Conservation (phyloP, 176 grass and related monocot genomes). For the Olyra latifolia region DNA sequence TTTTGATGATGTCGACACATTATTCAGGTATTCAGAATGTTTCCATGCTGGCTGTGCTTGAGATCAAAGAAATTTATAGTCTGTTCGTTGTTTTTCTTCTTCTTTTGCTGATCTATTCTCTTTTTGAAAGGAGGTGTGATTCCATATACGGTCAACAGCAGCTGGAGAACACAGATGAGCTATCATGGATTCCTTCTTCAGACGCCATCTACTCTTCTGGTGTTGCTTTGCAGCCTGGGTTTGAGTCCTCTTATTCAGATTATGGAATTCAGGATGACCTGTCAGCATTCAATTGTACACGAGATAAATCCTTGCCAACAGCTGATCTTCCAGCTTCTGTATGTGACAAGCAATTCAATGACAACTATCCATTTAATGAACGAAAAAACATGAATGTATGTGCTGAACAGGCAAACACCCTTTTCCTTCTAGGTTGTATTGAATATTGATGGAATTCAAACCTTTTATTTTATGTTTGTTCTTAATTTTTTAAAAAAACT, state of each 20-base stretch:
- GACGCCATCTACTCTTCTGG: slow-evolving; percentile 64
- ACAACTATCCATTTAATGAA: no score
- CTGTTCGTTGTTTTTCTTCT: no score
- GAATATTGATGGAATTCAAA: no score
- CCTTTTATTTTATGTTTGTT: no score
- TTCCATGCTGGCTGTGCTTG: no score
- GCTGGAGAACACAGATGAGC: slow-evolving; percentile 49
- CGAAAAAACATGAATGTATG: no score
- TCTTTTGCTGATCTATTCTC: no score
- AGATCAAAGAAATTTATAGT: no score
- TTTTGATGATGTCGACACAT: slow-evolving; percentile 82
- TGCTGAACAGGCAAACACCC: no score
- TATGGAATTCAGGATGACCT: slow-evolving; percentile 55
- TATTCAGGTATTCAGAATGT: slow-evolving; percentile 79
- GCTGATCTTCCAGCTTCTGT: slow-evolving; percentile 30
- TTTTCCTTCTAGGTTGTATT: no score
- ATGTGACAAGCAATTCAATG: slow-evolving; percentile 42
- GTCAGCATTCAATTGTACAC: slow-evolving; percentile 40
- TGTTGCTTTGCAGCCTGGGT: slow-evolving; percentile 45
- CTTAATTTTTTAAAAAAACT: no score
- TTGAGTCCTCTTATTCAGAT: slow-evolving; percentile 53
- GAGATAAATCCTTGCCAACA: slow-evolving; percentile 41
- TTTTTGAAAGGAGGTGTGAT: no score
- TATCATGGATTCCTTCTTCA: slow-evolving; percentile 86
- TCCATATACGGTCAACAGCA: slow-evolving; percentile 62